Conservation (phyloP, 495 filamentous ascomycete species). For the Podospora tetraspora region DNA sequence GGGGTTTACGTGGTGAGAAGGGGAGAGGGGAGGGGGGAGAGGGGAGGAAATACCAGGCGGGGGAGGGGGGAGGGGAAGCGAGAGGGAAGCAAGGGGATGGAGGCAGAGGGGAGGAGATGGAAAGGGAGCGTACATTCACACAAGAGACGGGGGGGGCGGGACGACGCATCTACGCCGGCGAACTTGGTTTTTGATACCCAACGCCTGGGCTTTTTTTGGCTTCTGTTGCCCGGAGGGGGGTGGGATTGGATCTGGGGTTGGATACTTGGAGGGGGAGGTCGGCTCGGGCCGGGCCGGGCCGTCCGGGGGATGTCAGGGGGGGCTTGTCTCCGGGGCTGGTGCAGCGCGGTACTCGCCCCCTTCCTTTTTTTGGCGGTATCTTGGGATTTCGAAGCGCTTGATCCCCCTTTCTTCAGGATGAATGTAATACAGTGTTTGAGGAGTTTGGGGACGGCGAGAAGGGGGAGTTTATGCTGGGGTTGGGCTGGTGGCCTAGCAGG, state of each 20-base stretch:
- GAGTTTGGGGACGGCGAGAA: neutral
- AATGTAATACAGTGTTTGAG: neutral
- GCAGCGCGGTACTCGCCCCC: no score
- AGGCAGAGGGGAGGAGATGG: no score
- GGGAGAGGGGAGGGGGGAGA: no score
- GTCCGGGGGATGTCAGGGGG: no score
- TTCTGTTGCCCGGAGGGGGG: neutral
- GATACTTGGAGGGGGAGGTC: neutral
- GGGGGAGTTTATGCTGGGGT: neutral
- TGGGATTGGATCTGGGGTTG: no score
- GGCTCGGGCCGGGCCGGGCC: no score
- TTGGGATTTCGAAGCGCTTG: neutral
- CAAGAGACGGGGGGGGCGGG: no score
- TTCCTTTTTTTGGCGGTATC: no score
- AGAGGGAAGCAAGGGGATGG: no score
- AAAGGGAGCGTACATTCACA: no score
- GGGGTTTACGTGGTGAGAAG: neutral
- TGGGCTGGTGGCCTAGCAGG: neutral
- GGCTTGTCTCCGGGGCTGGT: neutral
- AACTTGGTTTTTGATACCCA: neutral
- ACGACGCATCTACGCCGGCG: neutral
- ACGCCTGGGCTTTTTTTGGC: neutral
- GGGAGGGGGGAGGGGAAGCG: no score
- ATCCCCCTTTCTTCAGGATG: neutral
- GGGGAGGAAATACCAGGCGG: no score